Base-by-base conservation (phyloP, 2,329 filamentous ascomycete species). In the Dactylonectria macrodidyma region DNA sequence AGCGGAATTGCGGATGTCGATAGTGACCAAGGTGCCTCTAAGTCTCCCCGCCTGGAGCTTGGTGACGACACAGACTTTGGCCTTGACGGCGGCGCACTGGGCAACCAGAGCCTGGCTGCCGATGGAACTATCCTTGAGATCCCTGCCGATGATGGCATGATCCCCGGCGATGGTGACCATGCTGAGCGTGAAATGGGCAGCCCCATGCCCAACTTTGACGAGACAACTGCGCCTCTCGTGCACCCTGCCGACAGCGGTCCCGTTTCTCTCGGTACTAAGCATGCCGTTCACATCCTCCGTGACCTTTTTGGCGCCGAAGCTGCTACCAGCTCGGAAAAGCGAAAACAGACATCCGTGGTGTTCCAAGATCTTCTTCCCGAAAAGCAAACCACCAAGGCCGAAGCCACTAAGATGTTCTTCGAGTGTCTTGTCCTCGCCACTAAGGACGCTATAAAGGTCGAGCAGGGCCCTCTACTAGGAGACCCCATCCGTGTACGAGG, bases 401-500 rank as follows among this genome's bases (percentile, higher is more conserved):
- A 98, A 76, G 96, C 96, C 0, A 99, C 96, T 50, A 98, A 98
- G 87, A 98, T 99, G 95, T 99, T 99, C 85, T 99, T 99, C 76
- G 96, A 99, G 83, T 92, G 96, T 62, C 87, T 99, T 26, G 96
- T 99, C 3, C 87, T 99, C 54, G 96, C 95, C 5, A 99, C 96
- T 48, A 99, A 99, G 84, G 96, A 99, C 79, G 96, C 96, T 33
- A 93, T 99, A 83, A 97, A 97, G 83, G 94, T 98, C 30, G 95
- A 98, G 79, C 96, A 99, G 82, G 88, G 89, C 56, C 85, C 91
- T 69, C 88, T 87, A 44, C 88, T 98, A 30, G 95, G 95, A 57
- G 93, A 91, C 3, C 89, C 92, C 14, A 94, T 99, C 77, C 88
- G 92, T 66, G 93, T 99, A 66, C 88, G 94, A 73, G 95, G 93